A percentile compares a stretch with the other conserved stretches of the same genome.
Evolutionary conservation across 495 filamentous ascomycete genomes (phyloP).

Genomic region (Talaromyces ruber): DNA sequence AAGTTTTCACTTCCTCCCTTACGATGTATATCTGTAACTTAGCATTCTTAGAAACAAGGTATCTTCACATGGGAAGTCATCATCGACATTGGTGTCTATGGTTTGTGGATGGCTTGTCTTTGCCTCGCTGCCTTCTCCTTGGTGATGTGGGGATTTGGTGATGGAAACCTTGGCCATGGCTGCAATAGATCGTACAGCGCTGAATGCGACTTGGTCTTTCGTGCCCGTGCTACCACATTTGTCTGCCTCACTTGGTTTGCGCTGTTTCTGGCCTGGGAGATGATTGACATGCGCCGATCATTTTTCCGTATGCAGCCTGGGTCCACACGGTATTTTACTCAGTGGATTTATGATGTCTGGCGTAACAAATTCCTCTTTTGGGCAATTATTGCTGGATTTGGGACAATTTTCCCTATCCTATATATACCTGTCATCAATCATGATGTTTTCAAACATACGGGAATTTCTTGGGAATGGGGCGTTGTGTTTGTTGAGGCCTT

Average conservation of each 20-base stretch:
- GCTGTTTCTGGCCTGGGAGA: conserved; percentile 67
- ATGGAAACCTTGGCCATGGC: conserved; percentile 50
- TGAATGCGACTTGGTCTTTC: conserved; percentile 59
- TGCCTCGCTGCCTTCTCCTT: conserved; percentile 57
- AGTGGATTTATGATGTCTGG: conserved; percentile 58
- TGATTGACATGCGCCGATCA: conserved; percentile 56
- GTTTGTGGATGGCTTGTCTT: conserved; percentile 60
- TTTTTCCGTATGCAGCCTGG: conserved; percentile 61
- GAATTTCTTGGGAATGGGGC: conserved; percentile 67
- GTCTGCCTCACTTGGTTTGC: conserved; percentile 69
- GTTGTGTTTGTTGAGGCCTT: conserved; percentile 50
- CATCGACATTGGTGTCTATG: conserved; percentile 61
- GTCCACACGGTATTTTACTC: conserved; percentile 40
- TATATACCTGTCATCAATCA: conserved; percentile 66
- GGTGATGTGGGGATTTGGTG: conserved; percentile 58
- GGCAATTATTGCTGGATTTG: conserved; percentile 57
- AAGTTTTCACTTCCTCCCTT: conserved; percentile 11
- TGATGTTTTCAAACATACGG: conserved; percentile 60
- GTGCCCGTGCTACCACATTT: conserved; percentile 63
- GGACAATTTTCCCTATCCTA: conserved; percentile 61
- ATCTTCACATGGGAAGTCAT: conserved; percentile 64
- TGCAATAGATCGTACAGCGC: conserved; percentile 53
- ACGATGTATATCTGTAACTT: not conserved
- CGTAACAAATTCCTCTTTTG: conserved; percentile 66
- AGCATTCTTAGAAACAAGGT: conserved; percentile 42